A percentile compares a stretch with the other conserved stretches of the same genome.
phyloP scores from a whole-genome alignment of 768 basidiomycete species.

The Gymnopilus dilepis region DNA sequence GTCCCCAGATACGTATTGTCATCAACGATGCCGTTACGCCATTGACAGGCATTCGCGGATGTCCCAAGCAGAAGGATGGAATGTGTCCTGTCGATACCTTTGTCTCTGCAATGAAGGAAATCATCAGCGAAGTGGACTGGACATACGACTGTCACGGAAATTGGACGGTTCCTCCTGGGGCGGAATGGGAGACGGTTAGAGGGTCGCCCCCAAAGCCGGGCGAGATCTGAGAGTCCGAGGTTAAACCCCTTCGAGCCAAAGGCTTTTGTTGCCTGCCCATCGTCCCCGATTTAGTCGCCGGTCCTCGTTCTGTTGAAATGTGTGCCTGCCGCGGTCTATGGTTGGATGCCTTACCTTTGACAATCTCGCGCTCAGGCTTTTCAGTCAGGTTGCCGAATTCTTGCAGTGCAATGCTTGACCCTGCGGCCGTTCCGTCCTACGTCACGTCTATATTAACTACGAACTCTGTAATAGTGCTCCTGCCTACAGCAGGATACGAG shows the following conservation, averaged over 20 bases:
- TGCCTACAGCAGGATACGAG: too few species aligned
- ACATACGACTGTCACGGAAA: constrained; percentile 74
- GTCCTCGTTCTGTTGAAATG: background rate
- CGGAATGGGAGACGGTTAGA: constrained; percentile 73
- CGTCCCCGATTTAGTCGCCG: background rate
- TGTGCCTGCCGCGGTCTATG: background rate
- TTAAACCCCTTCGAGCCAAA: background rate
- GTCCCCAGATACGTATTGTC: constrained; percentile 76
- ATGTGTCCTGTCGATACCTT: constrained; percentile 79
- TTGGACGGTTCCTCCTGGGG: constrained; percentile 73
- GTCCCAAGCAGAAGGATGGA: constrained; percentile 73
- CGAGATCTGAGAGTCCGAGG: too few species aligned
- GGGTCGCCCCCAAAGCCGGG: constrained; percentile 59
- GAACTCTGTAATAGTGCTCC: background rate
- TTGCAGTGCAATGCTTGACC: background rate
- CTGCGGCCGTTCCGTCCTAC: background rate
- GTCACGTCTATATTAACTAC: background rate
- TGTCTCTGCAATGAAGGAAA: constrained; percentile 68
- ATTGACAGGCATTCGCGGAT: constrained; percentile 77
- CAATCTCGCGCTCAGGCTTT: background rate
- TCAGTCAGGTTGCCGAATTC: background rate
- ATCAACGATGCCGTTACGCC: constrained; percentile 90
- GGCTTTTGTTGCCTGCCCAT: background rate
- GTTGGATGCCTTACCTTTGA: background rate
- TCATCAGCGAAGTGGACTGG: constrained; percentile 74